Evolutionary conservation across 352 stramenopile genomes (phyloP).

Genomic region (Globisporangium spiculum): DNA sequence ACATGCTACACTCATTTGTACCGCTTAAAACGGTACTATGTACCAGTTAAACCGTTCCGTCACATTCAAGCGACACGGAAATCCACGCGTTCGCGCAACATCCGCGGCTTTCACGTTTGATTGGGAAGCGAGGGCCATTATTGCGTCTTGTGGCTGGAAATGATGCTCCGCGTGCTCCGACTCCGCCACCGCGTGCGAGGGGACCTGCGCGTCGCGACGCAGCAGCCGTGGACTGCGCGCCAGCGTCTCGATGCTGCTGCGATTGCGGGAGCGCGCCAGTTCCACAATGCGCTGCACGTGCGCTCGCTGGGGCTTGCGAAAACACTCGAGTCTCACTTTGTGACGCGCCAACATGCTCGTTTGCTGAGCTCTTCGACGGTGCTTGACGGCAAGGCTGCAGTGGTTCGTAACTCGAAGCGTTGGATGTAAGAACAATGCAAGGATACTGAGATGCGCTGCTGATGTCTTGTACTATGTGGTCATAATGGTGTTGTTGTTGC

Average conservation of each 20-base stretch:
- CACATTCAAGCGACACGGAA: slow-evolving; percentile 9
- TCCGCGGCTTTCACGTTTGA: neutral
- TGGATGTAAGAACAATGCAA: neutral
- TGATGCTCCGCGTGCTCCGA: slow-evolving; percentile 23
- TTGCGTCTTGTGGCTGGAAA: slow-evolving; percentile 15
- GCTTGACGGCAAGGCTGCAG: slow-evolving; percentile 1
- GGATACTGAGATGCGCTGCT: neutral
- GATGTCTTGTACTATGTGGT: neutral
- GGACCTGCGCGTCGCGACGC: neutral
- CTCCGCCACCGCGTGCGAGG: slow-evolving; percentile 13
- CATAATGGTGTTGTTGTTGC: neutral
- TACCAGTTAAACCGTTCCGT: slow-evolving; percentile 2
- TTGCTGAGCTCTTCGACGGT: slow-evolving; percentile 13
- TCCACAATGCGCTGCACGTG: neutral
- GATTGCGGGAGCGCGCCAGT: neutral
- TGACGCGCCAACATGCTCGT: slow-evolving; percentile 3
- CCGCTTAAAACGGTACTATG: neutral
- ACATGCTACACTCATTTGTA: neutral
- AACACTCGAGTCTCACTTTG: neutral
- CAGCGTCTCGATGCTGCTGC: neutral
- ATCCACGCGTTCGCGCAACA: slow-evolving; percentile 17
- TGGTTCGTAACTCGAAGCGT: slow-evolving; percentile 6
- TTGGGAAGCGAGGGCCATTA: slow-evolving; percentile 2
- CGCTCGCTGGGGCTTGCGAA: neutral
- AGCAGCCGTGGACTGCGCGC: neutral